These are phyloP conservation scores for Kazachstania taianensis DNA, from an alignment of 805 yeast species.

Conservation along the genomic window DNA sequence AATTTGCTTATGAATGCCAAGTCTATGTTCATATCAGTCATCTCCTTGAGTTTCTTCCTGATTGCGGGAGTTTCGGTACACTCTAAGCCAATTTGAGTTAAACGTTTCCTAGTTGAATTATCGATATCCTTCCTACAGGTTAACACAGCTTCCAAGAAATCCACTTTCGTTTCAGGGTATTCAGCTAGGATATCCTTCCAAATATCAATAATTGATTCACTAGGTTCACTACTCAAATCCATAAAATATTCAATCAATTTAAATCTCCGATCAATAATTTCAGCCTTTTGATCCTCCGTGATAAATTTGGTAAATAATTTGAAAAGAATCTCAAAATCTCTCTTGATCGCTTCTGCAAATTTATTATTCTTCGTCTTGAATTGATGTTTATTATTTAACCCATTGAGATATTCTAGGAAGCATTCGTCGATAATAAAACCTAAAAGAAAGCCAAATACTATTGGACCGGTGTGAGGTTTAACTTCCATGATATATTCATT, in stretches of 20 bases:
- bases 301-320: conserved; percentile 40
- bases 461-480: conserved; percentile 40
- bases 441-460: conserved; percentile 42
- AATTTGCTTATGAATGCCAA: too few species aligned
- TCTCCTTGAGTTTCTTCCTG: too few species aligned
- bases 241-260: conserved; percentile 51
- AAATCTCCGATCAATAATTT: conserved; percentile 40
- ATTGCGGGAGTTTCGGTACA: too few species aligned
- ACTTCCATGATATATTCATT: conserved; percentile 65
- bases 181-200: conserved; percentile 54
- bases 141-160: conserved; percentile 56
- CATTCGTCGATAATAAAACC: conserved; percentile 46
- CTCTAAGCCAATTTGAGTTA: too few species aligned
- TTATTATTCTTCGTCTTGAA: conserved; percentile 35
- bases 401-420: conserved; percentile 39
- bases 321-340: conserved; percentile 51
- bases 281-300: conserved; percentile 28
- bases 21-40: too few species aligned
- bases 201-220: conserved; percentile 39
- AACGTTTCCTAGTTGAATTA: conserved; percentile 19
- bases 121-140: conserved; percentile 33
- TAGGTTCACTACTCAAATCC: conserved; percentile 41
- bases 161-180: conserved; percentile 71
- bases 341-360: conserved; percentile 42
- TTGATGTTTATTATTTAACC: conserved; percentile 35